These are phyloP conservation scores for Kwoniella sp. DNA, from an alignment of 768 basidiomycete genomes.

Conservation along the genomic window DNA sequence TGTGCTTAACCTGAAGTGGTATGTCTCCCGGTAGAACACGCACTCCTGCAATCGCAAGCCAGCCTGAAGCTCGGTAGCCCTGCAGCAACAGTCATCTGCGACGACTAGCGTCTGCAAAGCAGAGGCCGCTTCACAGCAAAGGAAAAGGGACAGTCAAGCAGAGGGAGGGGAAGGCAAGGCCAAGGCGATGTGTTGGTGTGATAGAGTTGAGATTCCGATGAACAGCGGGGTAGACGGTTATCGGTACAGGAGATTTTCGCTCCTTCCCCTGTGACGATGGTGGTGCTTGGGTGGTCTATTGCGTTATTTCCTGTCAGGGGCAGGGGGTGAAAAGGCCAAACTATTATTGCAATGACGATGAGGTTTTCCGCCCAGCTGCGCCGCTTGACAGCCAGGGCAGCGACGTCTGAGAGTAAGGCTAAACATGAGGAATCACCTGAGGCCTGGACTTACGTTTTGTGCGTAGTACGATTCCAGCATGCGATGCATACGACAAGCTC, in stretches of 20 bases:
- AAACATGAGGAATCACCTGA: neutral
- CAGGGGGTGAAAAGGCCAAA: no score
- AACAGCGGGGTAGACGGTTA: neutral
- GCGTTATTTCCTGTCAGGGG: no score
- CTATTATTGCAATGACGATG: neutral
- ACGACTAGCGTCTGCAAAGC: neutral
- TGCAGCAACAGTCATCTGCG: no score
- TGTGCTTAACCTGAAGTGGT: conserved; percentile 2
- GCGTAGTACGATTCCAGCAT: neutral
- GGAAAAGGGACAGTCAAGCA: no score
- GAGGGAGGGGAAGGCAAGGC: no score
- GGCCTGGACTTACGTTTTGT: neutral
- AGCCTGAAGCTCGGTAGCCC: neutral
- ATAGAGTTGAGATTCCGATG: neutral
- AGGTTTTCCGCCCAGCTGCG: neutral
- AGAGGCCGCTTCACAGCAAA: neutral
- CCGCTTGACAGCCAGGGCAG: no score
- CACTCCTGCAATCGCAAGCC: neutral
- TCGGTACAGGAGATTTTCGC: neutral
- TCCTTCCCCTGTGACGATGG: neutral
- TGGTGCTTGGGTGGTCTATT: neutral
- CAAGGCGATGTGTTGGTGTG: no score
- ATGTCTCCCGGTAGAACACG: neutral
- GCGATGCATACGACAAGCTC: neutral
- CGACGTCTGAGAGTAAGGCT: no score